Percentiles rank a stretch among this genome's conserved stretches.
phyloP scores from a whole-genome alignment of 75 land plant genomes.

The Ceratopteris richardii region DNA sequence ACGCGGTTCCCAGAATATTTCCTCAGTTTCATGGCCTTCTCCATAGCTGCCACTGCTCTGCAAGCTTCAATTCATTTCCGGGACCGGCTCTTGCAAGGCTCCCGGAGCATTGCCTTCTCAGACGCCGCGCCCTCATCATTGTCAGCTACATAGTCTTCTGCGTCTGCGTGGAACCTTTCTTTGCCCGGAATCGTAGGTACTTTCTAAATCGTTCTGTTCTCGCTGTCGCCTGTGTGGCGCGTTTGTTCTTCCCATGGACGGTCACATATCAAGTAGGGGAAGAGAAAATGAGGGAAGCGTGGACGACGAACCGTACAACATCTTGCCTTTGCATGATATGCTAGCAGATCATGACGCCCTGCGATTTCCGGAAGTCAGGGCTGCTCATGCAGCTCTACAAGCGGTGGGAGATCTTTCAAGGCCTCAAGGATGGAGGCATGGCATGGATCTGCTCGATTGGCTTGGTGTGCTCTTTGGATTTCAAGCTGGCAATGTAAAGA shows the following conservation, averaged over 20 bases:
- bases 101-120: background rate
- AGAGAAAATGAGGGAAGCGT: background rate
- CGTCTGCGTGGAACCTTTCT: too few species aligned
- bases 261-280: background rate
- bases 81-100: too few species aligned
- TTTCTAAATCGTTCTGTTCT: background rate
- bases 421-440: conserved; percentile 47
- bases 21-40: too few species aligned
- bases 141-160: too few species aligned
- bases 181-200: background rate
- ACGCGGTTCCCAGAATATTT: too few species aligned
- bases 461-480: conserved; percentile 77
- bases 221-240: background rate
- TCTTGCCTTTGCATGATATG: conserved; percentile 76
- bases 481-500: conserved; percentile 67
- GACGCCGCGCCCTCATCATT: background rate
- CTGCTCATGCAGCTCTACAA: conserved; percentile 61
- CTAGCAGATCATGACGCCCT: conserved; percentile 76
- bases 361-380: conserved; percentile 84
- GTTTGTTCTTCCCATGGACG: background rate
- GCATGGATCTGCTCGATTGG: conserved; percentile 89
- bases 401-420: conserved; percentile 53
- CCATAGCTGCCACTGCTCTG: too few species aligned
- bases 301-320: conserved; percentile 51
- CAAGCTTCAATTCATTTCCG: too few species aligned